phyloP scores from a whole-genome alignment of 257 asterid genomes.

The Craterostigma plantagineum region DNA sequence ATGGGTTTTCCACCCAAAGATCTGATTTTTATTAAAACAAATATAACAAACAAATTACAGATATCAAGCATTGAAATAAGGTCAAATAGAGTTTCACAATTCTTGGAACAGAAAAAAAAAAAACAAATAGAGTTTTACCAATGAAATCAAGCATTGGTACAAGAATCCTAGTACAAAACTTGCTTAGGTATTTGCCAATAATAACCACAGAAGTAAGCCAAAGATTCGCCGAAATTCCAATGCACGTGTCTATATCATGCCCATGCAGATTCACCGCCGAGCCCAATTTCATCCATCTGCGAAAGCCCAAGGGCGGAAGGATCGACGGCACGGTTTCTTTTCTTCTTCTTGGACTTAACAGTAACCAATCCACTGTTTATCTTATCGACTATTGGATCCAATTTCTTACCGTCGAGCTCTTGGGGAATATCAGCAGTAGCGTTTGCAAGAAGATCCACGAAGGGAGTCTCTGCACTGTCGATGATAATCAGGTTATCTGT shows the following conservation, averaged over 20 bases:
- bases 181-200: too few species aligned
- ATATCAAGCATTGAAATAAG: too few species aligned
- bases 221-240: background rate
- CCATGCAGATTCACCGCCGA: constrained; percentile 85
- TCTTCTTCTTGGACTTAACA: constrained; percentile 21
- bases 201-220: too few species aligned
- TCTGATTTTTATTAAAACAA: too few species aligned
- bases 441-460: constrained; percentile 25
- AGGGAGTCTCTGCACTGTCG: constrained; percentile 53
- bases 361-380: constrained; percentile 20
- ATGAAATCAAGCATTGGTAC: too few species aligned
- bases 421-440: constrained; percentile 7
- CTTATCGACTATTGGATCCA: constrained; percentile 9
- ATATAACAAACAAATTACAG: too few species aligned
- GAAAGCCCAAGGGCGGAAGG: constrained; percentile 23
- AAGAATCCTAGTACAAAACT: too few species aligned
- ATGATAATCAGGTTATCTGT: constrained; percentile 15
- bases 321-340: constrained; percentile 13
- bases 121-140: too few species aligned
- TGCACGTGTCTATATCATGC: constrained; percentile 9
- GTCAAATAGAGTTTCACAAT: too few species aligned
- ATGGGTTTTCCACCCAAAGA: too few species aligned
- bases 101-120: too few species aligned
- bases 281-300: constrained; percentile 39
- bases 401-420: constrained; percentile 6